These are phyloP conservation scores for Albifimbria verrucaria DNA, from an alignment of 2,329 filamentous ascomycete genomes.

Conservation along the genomic window DNA sequence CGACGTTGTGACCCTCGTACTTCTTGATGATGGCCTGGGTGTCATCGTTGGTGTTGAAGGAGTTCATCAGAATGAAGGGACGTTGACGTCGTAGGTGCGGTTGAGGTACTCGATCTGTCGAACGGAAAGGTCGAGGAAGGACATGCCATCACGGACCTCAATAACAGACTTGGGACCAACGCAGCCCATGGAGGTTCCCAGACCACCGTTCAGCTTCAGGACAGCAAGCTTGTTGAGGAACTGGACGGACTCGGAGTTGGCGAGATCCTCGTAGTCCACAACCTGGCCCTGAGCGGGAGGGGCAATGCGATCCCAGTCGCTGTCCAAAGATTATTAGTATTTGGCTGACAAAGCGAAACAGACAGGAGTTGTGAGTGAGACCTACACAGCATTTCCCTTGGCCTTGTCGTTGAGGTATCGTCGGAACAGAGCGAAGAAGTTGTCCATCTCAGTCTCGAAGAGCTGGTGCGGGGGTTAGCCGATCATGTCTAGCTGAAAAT, in stretches of 20 bases:
- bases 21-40: slow-evolving; percentile 99
- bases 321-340: slow-evolving; percentile 34
- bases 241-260: slow-evolving; percentile 84
- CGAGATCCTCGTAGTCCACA: slow-evolving; percentile 87
- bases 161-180: slow-evolving; percentile 99
- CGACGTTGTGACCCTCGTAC: slow-evolving; percentile 99
- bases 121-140: slow-evolving; percentile 97
- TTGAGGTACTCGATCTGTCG: slow-evolving; percentile 99
- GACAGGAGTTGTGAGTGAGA: slow-evolving; percentile 13
- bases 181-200: slow-evolving; percentile 99
- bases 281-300: slow-evolving; percentile 93
- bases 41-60: slow-evolving; percentile 99
- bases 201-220: slow-evolving; percentile 97
- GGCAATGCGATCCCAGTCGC: slow-evolving; percentile 94
- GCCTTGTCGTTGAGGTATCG: slow-evolving; percentile 98
- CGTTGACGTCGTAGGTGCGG: slow-evolving; percentile 95
- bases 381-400: slow-evolving; percentile 86
- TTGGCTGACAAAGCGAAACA: slow-evolving; percentile 1
- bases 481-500: neutral
- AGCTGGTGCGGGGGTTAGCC: slow-evolving; percentile 49
- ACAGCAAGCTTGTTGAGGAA: slow-evolving; percentile 98
- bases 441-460: slow-evolving; percentile 99
- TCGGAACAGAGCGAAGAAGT: slow-evolving; percentile 99
- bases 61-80: slow-evolving; percentile 99
- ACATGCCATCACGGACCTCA: slow-evolving; percentile 99